phyloP scores from a whole-genome alignment of 208 protist genomes.

The Leptomonas pyrrhocoris region DNA sequence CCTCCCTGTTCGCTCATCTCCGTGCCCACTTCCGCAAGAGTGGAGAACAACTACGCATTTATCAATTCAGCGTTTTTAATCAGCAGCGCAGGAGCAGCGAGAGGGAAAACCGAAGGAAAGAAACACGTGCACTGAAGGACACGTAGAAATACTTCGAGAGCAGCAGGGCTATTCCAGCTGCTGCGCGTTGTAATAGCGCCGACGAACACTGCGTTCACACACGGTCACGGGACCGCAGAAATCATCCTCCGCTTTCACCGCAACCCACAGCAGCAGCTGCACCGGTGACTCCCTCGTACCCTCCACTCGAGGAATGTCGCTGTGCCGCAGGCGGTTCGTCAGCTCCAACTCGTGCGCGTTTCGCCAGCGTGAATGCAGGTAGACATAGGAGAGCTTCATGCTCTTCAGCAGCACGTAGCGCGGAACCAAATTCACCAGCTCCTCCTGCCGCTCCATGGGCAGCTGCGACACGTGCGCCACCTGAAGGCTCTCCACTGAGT shows the following conservation, averaged over 20 bases:
- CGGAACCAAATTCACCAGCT: conserved; percentile 34
- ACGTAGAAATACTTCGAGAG: background rate
- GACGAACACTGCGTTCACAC: conserved; percentile 18
- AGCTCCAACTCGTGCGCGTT: conserved; percentile 24
- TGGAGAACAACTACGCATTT: too few relatives aligned
- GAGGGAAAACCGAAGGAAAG: background rate
- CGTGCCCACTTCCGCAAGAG: too few relatives aligned
- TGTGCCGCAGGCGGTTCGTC: background rate
- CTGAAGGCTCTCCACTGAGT: conserved; percentile 30
- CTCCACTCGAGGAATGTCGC: conserved; percentile 27
- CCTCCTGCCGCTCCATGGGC: conserved; percentile 29
- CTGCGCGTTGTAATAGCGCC: conserved; percentile 43
- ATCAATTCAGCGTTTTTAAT: too few relatives aligned
- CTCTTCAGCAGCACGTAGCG: conserved; percentile 48
- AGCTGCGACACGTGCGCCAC: conserved; percentile 77
- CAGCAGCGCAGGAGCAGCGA: too few relatives aligned
- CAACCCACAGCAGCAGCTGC: conserved; percentile 60
- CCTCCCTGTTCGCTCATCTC: too few relatives aligned
- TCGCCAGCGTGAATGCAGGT: conserved; percentile 34
- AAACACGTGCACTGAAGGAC: background rate
- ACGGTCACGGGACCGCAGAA: conserved; percentile 22
- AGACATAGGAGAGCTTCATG: conserved; percentile 44
- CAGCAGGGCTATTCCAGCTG: conserved; percentile 19
- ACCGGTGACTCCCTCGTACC: background rate
- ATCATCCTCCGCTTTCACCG: background rate